These are phyloP conservation scores for Penicillium hordei DNA, from an alignment of 2,329 filamentous ascomycete species.

Conservation along the genomic window DNA sequence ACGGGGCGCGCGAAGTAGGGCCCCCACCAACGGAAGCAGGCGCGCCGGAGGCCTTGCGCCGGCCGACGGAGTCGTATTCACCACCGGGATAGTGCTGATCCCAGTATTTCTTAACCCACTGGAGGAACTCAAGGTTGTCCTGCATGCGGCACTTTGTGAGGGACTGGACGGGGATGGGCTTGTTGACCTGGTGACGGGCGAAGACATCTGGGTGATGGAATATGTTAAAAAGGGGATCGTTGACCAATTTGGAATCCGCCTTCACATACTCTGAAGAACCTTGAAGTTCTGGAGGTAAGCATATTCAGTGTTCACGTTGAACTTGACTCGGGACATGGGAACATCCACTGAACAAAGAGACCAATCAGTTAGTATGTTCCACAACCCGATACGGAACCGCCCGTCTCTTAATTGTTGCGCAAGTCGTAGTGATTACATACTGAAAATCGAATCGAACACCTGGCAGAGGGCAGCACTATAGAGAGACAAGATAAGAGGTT, in stretches of 20 bases:
- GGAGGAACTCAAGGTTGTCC: constrained; percentile 98
- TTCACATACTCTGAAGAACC: constrained; percentile 78
- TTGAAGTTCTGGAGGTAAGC: constrained; percentile 99
- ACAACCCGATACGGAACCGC: constrained; percentile 1
- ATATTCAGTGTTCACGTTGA: constrained; percentile 97
- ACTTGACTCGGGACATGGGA: constrained; percentile 94
- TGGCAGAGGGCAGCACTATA: constrained; percentile 89
- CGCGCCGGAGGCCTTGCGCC: constrained; percentile 74
- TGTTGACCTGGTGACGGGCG: constrained; percentile 81
- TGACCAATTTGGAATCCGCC: not conserved
- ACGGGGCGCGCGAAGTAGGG: constrained; percentile 44
- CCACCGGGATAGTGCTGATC: constrained; percentile 97
- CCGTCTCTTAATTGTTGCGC: not conserved
- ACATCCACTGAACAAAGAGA: constrained; percentile 64
- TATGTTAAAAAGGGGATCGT: constrained; percentile 10
- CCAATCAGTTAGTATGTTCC: constrained; percentile 13
- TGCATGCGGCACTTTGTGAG: constrained; percentile 99
- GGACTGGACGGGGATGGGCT: constrained; percentile 80
- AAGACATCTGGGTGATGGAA: constrained; percentile 63
- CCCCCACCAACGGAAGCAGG: constrained; percentile 51
- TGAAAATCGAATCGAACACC: constrained; percentile 97
- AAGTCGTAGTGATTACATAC: constrained; percentile 43
- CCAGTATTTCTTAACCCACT: constrained; percentile 97
- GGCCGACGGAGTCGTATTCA: constrained; percentile 86
- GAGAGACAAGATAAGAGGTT: constrained; percentile 3